These are phyloP conservation scores for Cladophialophora psammophila DNA, from an alignment of 2,329 filamentous ascomycete genomes.

Conservation along the genomic window DNA sequence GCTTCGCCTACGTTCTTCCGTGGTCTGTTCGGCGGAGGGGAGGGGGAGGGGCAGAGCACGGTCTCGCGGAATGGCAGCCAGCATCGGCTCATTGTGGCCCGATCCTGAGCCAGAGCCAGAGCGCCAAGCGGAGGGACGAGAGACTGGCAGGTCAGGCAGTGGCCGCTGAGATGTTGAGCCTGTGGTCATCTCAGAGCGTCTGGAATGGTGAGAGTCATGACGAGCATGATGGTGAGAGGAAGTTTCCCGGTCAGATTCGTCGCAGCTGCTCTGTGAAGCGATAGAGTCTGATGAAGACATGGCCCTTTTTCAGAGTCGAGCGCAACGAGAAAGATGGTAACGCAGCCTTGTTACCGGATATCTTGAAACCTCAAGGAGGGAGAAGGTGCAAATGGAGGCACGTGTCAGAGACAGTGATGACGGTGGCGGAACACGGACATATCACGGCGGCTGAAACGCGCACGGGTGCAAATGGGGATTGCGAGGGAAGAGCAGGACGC, in stretches of 20 bases:
- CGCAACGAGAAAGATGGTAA: slow-evolving; percentile 1
- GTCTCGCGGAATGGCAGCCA: slow-evolving; percentile 26
- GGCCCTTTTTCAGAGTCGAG: not conserved
- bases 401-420: slow-evolving; percentile 18
- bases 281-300: slow-evolving; percentile 34
- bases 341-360: not conserved
- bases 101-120: slow-evolving; percentile 13
- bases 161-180: slow-evolving; percentile 15
- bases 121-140: slow-evolving; percentile 13
- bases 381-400: slow-evolving; percentile 13
- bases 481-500: not conserved
- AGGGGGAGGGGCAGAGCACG: slow-evolving; percentile 31
- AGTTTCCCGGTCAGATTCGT: slow-evolving; percentile 19
- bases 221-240: slow-evolving; percentile 4
- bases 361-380: slow-evolving; percentile 4
- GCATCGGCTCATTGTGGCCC: slow-evolving; percentile 18
- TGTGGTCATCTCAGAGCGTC: slow-evolving; percentile 13
- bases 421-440: slow-evolving; percentile 22
- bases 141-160: slow-evolving; percentile 16
- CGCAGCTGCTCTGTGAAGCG: slow-evolving; percentile 26
- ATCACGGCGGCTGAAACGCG: slow-evolving; percentile 6
- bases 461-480: not conserved
- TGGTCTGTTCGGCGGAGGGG: slow-evolving; percentile 26
- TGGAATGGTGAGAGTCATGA: slow-evolving; percentile 16
- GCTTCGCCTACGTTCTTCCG: slow-evolving; percentile 36